Percentiles rank a stretch among this genome's conserved stretches.
Conservation (phyloP, 2,329 filamentous ascomycete genomes). For the Chrysosphaeria jannelii region DNA sequence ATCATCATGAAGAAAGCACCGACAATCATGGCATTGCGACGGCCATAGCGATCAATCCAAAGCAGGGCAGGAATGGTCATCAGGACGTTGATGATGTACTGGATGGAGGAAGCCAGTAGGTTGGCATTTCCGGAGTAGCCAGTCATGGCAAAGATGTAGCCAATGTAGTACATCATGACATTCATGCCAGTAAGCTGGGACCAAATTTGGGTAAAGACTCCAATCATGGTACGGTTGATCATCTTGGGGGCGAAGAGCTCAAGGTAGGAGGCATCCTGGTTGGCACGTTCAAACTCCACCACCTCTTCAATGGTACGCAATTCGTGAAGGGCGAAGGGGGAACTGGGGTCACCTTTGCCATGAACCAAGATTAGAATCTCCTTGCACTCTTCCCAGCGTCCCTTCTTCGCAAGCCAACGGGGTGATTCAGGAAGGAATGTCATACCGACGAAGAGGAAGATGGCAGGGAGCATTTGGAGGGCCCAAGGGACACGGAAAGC, state of each 20-base stretch:
- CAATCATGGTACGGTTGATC: slow-evolving; percentile 42
- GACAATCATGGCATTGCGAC: slow-evolving; percentile 33
- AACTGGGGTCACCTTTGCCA: slow-evolving; percentile 30
- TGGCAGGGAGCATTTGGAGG: slow-evolving; percentile 15
- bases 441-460: slow-evolving; percentile 13
- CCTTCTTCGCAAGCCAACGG: slow-evolving; percentile 18
- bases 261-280: slow-evolving; percentile 36
- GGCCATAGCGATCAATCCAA: slow-evolving; percentile 48
- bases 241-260: slow-evolving; percentile 47
- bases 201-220: slow-evolving; percentile 47
- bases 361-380: slow-evolving; percentile 24
- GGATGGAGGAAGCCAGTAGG: slow-evolving; percentile 35
- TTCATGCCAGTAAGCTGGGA: slow-evolving; percentile 52
- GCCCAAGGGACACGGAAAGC: slow-evolving; percentile 21
- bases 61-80: slow-evolving; percentile 52
- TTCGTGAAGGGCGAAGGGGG: slow-evolving; percentile 35
- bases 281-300: slow-evolving; percentile 40
- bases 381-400: slow-evolving; percentile 15
- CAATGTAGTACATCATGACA: slow-evolving; percentile 42
- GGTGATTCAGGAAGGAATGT: slow-evolving; percentile 17
- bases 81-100: slow-evolving; percentile 52
- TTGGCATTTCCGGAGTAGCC: slow-evolving; percentile 24
- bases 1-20: slow-evolving; percentile 32
- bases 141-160: slow-evolving; percentile 43
- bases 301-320: slow-evolving; percentile 42